A percentile compares a stretch with the other conserved stretches of the same genome.
Conservation (phyloP, 345 rosid species). For the Lenwebbia sp. region DNA sequence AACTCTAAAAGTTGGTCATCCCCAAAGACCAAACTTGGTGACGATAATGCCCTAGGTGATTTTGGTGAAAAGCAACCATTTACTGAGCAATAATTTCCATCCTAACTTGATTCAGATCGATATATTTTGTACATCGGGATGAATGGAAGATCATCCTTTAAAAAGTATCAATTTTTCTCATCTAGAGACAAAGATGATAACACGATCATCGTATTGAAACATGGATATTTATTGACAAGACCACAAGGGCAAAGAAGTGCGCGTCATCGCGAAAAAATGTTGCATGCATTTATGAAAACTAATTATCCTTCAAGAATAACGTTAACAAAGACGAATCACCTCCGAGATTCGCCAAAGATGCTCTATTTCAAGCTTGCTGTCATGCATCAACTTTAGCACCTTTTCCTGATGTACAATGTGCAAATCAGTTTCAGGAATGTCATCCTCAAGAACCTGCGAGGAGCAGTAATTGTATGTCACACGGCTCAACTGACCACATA, state of each 20-base stretch:
- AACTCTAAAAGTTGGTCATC: background rate
- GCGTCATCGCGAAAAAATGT: background rate
- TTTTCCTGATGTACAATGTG: too few relatives aligned
- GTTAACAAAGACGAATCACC: conserved; percentile 17
- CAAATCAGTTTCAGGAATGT: too few relatives aligned
- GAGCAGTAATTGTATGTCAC: too few relatives aligned
- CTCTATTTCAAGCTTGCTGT: too few relatives aligned
- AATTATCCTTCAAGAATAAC: background rate
- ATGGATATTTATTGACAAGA: background rate
- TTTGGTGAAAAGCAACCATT: background rate
- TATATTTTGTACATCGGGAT: background rate
- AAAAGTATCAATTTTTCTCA: background rate
- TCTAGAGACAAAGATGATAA: background rate
- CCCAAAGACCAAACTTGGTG: too few relatives aligned
- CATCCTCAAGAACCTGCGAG: too few relatives aligned
- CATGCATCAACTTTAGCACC: too few relatives aligned
- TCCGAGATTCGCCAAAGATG: conserved; percentile 13
- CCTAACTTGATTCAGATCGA: background rate
- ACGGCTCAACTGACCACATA: too few relatives aligned
- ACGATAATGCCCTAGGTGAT: background rate
- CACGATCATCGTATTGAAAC: background rate
- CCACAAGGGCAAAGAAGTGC: background rate
- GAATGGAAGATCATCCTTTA: background rate
- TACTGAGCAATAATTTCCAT: background rate
- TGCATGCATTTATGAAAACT: background rate